Evolutionary conservation across 805 yeast species (phyloP).

Genomic region (Barnettozyma sucrosica): DNA sequence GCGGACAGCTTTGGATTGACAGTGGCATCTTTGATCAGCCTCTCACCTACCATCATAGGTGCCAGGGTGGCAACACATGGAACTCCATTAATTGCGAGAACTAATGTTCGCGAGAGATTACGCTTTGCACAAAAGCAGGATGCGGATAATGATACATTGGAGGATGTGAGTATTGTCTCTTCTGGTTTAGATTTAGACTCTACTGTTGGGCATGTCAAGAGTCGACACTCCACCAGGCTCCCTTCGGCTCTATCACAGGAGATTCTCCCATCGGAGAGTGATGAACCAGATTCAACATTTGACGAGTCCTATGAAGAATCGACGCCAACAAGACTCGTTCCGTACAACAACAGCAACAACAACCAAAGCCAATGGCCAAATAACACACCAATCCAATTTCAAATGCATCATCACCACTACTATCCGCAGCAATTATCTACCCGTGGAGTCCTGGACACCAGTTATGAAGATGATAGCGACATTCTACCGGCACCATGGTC

Average conservation of each 20-base stretch:
- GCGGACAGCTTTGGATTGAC: slow-evolving; percentile 5
- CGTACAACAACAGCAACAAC: not conserved
- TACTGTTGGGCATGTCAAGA: not conserved
- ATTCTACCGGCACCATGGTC: slow-evolving; percentile 59
- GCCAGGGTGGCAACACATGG: slow-evolving; percentile 22
- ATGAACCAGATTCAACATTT: not conserved
- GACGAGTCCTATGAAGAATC: not conserved
- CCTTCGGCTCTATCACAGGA: slow-evolving; percentile 1
- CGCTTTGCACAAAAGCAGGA: slow-evolving; percentile 8
- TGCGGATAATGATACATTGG: not conserved
- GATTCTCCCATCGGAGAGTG: not conserved
- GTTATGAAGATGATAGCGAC: slow-evolving; percentile 10
- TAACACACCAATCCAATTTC: slow-evolving; percentile 21
- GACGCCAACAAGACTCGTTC: not conserved
- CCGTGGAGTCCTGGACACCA: not conserved
- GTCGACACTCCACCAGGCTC: not conserved
- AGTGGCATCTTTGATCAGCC: slow-evolving; percentile 8
- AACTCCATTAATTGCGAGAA: slow-evolving; percentile 9
- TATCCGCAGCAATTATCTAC: slow-evolving; percentile 22
- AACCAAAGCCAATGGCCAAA: not conserved
- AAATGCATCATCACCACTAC: slow-evolving; percentile 45
- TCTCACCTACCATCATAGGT: slow-evolving; percentile 24
- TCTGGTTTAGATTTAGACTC: not conserved
- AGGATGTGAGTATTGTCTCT: not conserved
- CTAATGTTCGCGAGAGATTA: not conserved